These are phyloP conservation scores for Xylariales sp. DNA, from an alignment of 2,329 filamentous ascomycete species.

Conservation along the genomic window DNA sequence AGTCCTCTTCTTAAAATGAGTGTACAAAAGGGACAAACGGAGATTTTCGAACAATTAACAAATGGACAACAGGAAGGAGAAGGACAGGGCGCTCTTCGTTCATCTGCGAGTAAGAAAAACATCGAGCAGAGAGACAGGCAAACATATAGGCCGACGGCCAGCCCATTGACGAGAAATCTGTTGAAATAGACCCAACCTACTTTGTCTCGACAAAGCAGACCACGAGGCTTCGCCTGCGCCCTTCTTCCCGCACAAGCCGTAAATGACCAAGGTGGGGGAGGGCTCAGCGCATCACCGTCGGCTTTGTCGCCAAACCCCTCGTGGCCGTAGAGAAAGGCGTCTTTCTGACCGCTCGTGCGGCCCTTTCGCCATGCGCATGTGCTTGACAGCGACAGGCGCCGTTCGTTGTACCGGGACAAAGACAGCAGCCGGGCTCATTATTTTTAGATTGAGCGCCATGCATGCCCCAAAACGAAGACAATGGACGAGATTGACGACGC, in stretches of 20 bases:
- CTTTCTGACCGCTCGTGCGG: conserved; percentile 8
- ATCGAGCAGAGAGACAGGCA: background rate
- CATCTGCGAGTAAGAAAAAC: conserved; percentile 10
- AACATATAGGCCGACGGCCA: background rate
- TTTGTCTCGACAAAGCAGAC: conserved; percentile 42
- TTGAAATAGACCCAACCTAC: conserved; percentile 23
- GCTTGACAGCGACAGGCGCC: background rate
- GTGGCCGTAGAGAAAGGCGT: conserved; percentile 27
- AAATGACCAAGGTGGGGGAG: background rate
- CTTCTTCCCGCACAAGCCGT: background rate
- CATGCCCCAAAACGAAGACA: background rate
- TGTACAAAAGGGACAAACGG: conserved; percentile 29
- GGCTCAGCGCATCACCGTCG: background rate
- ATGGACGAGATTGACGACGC: background rate
- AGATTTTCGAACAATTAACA: conserved; percentile 15
- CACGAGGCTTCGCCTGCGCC: background rate
- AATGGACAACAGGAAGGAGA: conserved; percentile 26
- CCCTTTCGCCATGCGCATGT: background rate
- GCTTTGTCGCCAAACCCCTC: conserved; percentile 26
- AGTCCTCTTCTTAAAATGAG: conserved; percentile 34
- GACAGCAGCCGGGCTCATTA: background rate
- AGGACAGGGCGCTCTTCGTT: conserved; percentile 5
- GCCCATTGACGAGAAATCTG: background rate
- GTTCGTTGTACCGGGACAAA: conserved; percentile 18
- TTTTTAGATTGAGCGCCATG: background rate